Evolutionary conservation across 2,329 filamentous ascomycete species (phyloP).

Genomic region (Arthrinium phaeospermum): DNA sequence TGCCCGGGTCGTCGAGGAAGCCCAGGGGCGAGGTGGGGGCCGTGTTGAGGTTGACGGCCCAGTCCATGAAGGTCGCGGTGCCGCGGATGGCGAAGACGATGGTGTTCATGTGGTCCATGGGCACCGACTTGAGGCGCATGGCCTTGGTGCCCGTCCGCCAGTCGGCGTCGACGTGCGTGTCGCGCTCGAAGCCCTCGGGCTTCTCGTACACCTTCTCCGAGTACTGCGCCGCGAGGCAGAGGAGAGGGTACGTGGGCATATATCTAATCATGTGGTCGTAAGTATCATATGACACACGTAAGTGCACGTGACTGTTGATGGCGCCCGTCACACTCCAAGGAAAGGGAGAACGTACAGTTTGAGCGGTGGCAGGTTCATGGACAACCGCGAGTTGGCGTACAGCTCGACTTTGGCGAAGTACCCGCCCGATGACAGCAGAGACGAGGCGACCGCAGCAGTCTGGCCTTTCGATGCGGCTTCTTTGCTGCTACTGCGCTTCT

Average conservation of each 20-base stretch:
- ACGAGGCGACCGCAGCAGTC: conserved; percentile 40
- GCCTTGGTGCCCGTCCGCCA: conserved; percentile 79
- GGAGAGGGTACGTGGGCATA: conserved; percentile 75
- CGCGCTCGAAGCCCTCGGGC: conserved; percentile 65
- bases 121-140: conserved; percentile 82
- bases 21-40: conserved; percentile 68
- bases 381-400: conserved; percentile 79
- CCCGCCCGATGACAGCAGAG: conserved; percentile 51
- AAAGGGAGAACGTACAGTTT: conserved; percentile 58
- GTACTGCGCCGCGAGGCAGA: conserved; percentile 80
- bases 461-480: conserved; percentile 44
- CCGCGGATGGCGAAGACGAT: conserved; percentile 87
- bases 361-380: conserved; percentile 69
- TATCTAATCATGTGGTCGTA: conserved; percentile 54
- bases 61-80: conserved; percentile 81
- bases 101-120: conserved; percentile 77
- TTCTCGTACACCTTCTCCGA: conserved; percentile 76
- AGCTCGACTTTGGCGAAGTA: conserved; percentile 79
- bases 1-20: conserved; percentile 79
- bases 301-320: neutral
- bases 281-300: neutral
- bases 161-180: conserved; percentile 73
- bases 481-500: conserved; percentile 31
- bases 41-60: conserved; percentile 81
- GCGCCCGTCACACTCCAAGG: neutral